phyloP scores from a whole-genome alignment of 225 moss, liverwort and hornwort genomes.

The Physcomitrellopsis africana region DNA sequence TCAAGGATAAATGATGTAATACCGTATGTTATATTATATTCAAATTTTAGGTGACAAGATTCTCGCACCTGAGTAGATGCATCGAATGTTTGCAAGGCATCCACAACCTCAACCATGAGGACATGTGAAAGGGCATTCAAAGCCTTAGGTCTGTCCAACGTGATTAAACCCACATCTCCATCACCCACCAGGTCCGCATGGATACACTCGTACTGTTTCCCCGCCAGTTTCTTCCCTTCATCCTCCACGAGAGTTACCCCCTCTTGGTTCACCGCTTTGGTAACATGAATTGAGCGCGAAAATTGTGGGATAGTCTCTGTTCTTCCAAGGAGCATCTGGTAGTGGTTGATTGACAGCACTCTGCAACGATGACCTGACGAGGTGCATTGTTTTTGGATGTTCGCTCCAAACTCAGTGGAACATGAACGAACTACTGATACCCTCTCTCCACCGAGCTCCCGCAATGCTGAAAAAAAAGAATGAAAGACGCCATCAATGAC shows the following conservation, averaged over 20 bases:
- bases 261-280: slow-evolving; percentile 43
- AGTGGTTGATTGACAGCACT: slow-evolving; percentile 3
- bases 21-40: neutral
- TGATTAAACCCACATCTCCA: slow-evolving; percentile 74
- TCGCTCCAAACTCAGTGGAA: slow-evolving; percentile 23
- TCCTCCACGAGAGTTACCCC: slow-evolving; percentile 23
- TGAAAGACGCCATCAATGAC: neutral
- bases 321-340: slow-evolving; percentile 17
- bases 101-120: slow-evolving; percentile 81
- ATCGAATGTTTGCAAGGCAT: slow-evolving; percentile 80
- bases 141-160: slow-evolving; percentile 72
- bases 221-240: slow-evolving; percentile 33
- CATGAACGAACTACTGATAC: slow-evolving; percentile 17
- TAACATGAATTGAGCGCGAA: slow-evolving; percentile 43
- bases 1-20: neutral
- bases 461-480: slow-evolving; percentile 33
- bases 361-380: slow-evolving; percentile 16
- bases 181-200: slow-evolving; percentile 60
- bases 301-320: slow-evolving; percentile 13
- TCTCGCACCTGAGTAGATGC: slow-evolving; percentile 50
- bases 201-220: slow-evolving; percentile 65
- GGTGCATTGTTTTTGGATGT: neutral
- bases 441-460: slow-evolving; percentile 27
- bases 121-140: slow-evolving; percentile 84
- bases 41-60: neutral